A percentile compares a stretch with the other conserved stretches of the same genome.
Conservation (phyloP, 805 yeast genomes). For the Candida silvicultrix region DNA sequence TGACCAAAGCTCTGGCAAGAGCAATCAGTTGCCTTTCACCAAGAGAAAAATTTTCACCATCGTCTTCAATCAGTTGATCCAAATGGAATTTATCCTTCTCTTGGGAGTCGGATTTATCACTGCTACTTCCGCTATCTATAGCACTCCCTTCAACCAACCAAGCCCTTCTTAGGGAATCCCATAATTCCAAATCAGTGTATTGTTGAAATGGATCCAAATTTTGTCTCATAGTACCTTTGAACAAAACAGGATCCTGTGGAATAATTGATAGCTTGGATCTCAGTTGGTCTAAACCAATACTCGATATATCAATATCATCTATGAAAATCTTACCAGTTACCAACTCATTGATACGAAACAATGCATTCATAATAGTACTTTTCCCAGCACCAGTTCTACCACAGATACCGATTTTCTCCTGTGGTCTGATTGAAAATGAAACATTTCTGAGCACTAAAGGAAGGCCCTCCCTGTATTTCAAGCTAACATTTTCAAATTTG, state of each 20-base stretch:
- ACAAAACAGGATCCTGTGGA: constrained; percentile 65
- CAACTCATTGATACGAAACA: constrained; percentile 58
- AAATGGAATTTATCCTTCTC: constrained; percentile 41
- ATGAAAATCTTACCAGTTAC: constrained; percentile 45
- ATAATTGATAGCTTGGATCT: constrained; percentile 54
- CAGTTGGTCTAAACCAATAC: constrained; percentile 46
- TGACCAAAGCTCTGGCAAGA: constrained; percentile 73
- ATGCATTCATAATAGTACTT: constrained; percentile 52
- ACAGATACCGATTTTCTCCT: constrained; percentile 66
- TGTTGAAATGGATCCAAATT: constrained; percentile 57
- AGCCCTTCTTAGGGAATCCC: constrained; percentile 50
- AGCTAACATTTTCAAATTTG: constrained; percentile 43
- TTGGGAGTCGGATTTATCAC: constrained; percentile 22
- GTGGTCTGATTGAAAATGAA: constrained; percentile 37
- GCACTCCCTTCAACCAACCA: constrained; percentile 44
- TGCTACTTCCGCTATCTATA: no score
- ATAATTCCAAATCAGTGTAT: constrained; percentile 45
- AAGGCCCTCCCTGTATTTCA: constrained; percentile 50
- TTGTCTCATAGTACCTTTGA: constrained; percentile 55
- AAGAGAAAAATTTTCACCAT: constrained; percentile 77
- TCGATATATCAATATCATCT: constrained; percentile 47
- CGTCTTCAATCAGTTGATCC: constrained; percentile 56
- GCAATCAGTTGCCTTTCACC: constrained; percentile 88
- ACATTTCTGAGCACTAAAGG: constrained; percentile 53
- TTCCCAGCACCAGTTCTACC: constrained; percentile 80